Evolutionary conservation across 345 rosid genomes (phyloP).

Genomic region (Eucalyptus sideroxylon): DNA sequence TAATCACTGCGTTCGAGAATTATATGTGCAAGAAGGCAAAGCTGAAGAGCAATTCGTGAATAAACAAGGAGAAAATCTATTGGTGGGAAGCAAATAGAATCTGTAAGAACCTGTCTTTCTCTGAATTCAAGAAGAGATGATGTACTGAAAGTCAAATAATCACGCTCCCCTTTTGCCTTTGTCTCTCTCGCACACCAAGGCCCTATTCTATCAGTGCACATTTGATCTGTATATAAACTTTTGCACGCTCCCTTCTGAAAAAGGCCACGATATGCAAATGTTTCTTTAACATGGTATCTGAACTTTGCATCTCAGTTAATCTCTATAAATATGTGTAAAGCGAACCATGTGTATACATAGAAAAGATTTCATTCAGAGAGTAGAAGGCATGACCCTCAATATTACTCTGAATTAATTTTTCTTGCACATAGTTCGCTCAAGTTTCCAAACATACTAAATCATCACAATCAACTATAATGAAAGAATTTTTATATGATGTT

Average conservation of each 20-base stretch:
- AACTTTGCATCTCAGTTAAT: neutral
- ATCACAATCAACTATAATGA: neutral
- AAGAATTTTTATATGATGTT: neutral
- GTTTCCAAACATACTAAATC: neutral
- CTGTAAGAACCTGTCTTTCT: neutral
- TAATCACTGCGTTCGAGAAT: neutral
- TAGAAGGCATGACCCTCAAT: neutral
- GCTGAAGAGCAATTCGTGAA: neutral
- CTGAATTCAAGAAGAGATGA: neutral
- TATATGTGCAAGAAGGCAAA: neutral
- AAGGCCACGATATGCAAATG: neutral
- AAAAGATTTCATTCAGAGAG: neutral
- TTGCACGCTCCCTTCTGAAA: neutral
- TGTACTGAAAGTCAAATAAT: neutral
- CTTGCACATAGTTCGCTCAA: neutral
- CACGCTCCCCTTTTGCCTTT: neutral
- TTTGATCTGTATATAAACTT: neutral
- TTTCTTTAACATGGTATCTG: neutral
- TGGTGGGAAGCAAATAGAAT: neutral
- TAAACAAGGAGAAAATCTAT: neutral
- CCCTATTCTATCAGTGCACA: neutral
- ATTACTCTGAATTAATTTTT: neutral
- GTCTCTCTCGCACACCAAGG: neutral
- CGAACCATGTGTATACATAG: neutral
- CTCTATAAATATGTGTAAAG: neutral